These are phyloP conservation scores for Zopfia rhizophila DNA, from an alignment of 2,329 filamentous ascomycete genomes.

Conservation along the genomic window DNA sequence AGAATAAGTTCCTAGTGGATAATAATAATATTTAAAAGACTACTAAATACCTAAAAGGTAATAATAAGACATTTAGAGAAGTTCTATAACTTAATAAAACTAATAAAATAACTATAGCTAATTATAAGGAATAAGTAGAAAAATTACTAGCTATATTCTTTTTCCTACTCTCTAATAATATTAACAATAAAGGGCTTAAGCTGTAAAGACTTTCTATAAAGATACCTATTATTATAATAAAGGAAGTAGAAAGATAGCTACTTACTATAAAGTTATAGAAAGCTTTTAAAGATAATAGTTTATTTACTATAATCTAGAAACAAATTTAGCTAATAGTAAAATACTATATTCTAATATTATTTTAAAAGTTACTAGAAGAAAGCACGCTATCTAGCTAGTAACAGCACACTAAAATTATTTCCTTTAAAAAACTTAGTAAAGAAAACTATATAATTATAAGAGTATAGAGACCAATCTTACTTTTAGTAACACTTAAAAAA, in stretches of 20 bases:
- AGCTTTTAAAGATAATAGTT: constrained; percentile 17
- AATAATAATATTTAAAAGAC: constrained; percentile 19
- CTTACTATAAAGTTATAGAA: constrained; percentile 19
- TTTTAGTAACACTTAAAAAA: no score
- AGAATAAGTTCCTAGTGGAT: constrained; percentile 17
- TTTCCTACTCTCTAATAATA: constrained; percentile 12
- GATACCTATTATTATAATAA: constrained; percentile 14
- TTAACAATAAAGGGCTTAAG: constrained; percentile 13
- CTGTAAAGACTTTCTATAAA: constrained; percentile 12
- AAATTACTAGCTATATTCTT: constrained; percentile 17
- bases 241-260: constrained; percentile 17
- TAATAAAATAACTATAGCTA: constrained; percentile 13
- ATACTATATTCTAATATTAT: constrained; percentile 23
- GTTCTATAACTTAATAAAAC: constrained; percentile 16
- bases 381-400: constrained; percentile 18
- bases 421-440: constrained; percentile 17
- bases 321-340: constrained; percentile 23
- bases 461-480: no score
- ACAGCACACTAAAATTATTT: constrained; percentile 18
- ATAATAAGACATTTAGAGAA: constrained; percentile 19
- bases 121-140: constrained; percentile 14
- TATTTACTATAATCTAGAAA: constrained; percentile 18
- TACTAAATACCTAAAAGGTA: constrained; percentile 17
- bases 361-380: constrained; percentile 21
- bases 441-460: no score